phyloP scores from a whole-genome alignment of 257 asterid genomes.

The Capsicum pubescens region DNA sequence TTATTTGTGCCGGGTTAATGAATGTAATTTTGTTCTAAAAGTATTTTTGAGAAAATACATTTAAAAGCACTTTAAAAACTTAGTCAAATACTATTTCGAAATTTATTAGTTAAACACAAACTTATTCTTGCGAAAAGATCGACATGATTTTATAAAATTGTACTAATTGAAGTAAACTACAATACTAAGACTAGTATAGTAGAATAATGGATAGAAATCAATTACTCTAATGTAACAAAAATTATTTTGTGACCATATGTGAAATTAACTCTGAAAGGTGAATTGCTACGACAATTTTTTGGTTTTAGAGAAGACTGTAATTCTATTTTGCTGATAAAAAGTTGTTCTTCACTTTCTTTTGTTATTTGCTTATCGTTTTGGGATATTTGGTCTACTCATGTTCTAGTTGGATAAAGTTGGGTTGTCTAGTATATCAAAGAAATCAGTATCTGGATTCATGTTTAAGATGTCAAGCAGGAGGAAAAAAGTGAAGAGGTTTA shows the following conservation, averaged over 20 bases:
- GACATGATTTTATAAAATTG: too few species aligned
- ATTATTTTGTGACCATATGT: not conserved
- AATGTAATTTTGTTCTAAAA: too few species aligned
- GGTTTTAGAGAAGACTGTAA: not conserved
- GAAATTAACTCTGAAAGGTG: not conserved
- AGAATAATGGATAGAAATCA: too few species aligned
- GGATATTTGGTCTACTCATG: not conserved
- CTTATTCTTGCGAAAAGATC: too few species aligned
- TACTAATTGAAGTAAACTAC: too few species aligned
- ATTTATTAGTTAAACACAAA: too few species aligned
- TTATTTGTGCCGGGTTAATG: too few species aligned
- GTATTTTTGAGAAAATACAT: too few species aligned
- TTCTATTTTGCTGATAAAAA: not conserved
- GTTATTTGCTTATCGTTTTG: not conserved
- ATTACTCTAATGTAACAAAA: not conserved
- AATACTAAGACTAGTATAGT: too few species aligned
- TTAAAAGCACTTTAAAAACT: too few species aligned
- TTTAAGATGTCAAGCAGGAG: conserved; percentile 46
- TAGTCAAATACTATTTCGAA: too few species aligned
- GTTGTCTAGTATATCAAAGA: not conserved
- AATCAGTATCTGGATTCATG: not conserved
- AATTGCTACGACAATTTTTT: not conserved
- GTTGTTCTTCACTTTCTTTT: not conserved
- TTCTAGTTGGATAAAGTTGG: not conserved
- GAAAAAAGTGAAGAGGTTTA: conserved; percentile 68